Percentiles rank a stretch among this genome's conserved stretches.
phyloP scores from a whole-genome alignment of 345 rosid genomes.

The Murraya koenigii region DNA sequence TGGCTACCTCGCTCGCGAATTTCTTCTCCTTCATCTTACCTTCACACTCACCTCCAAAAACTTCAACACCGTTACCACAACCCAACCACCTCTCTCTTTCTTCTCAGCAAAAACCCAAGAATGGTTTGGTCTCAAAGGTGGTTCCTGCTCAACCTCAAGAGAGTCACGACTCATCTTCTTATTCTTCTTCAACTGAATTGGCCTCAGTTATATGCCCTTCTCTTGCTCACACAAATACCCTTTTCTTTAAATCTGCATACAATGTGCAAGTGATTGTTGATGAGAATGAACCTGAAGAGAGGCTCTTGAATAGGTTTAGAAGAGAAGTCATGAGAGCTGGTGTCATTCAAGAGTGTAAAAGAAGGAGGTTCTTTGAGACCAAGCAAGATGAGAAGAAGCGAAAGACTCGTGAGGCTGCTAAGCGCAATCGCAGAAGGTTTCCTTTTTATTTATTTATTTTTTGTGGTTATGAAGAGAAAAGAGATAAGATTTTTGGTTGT shows the following conservation, averaged over 20 bases:
- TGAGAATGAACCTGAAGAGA: slow-evolving; percentile 74
- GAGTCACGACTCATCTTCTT: slow-evolving; percentile 6
- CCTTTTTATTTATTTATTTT: not conserved
- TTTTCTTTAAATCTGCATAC: slow-evolving; percentile 64
- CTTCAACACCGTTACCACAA: slow-evolving; percentile 22
- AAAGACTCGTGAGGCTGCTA: slow-evolving; percentile 76
- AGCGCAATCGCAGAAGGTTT: slow-evolving; percentile 67
- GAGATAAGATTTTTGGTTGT: not conserved
- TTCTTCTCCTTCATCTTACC: slow-evolving; percentile 64
- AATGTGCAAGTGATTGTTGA: slow-evolving; percentile 73
- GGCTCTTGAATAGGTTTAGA: slow-evolving; percentile 61
- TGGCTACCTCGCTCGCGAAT: slow-evolving; percentile 70
- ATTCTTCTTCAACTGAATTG: slow-evolving; percentile 36
- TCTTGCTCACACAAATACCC: slow-evolving; percentile 62
- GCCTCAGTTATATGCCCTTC: slow-evolving; percentile 71
- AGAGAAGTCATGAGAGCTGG: slow-evolving; percentile 83
- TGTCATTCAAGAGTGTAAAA: slow-evolving; percentile 68
- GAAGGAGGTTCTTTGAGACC: slow-evolving; percentile 67
- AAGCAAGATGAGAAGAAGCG: slow-evolving; percentile 76
- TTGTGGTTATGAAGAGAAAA: not conserved
- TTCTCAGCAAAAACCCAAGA: slow-evolving; percentile 29
- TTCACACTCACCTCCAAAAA: slow-evolving; percentile 39
- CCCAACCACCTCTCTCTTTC: slow-evolving; percentile 27
- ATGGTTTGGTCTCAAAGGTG: slow-evolving; percentile 24
- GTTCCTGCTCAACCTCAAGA: slow-evolving; percentile 22